Evolutionary conservation across 1,284 basidiomycete species (phyloP).

Genomic region (Fomitopsis palustris): DNA sequence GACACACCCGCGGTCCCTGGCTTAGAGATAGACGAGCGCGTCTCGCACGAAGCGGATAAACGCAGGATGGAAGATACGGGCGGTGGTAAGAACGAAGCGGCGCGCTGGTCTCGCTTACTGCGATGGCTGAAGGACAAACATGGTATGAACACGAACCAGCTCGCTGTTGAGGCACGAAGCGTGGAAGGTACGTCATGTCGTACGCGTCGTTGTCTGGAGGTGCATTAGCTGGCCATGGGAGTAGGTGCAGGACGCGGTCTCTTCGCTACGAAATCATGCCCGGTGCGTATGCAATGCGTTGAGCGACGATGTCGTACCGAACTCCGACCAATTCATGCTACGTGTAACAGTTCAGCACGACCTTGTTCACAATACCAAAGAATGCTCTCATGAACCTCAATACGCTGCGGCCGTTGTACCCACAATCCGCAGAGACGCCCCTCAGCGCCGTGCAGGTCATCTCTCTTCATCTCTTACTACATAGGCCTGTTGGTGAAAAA

Average conservation of each 20-base stretch:
- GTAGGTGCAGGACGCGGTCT: conserved; percentile 71
- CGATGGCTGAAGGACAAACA: conserved; percentile 48
- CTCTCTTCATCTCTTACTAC: conserved; percentile 45
- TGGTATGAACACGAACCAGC: conserved; percentile 42
- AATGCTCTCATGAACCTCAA: conserved; percentile 66
- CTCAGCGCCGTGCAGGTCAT: conserved; percentile 57
- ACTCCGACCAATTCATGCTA: background rate
- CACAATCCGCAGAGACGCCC: conserved; percentile 20
- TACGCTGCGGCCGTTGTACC: conserved; percentile 58
- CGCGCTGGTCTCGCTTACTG: conserved; percentile 50
- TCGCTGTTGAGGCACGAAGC: conserved; percentile 44
- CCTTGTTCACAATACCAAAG: conserved; percentile 66
- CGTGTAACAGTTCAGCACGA: conserved; percentile 44
- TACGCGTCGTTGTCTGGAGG: background rate
- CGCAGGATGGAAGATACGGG: conserved; percentile 5
- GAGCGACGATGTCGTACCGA: background rate
- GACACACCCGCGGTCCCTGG: background rate
- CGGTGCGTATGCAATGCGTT: conserved; percentile 32
- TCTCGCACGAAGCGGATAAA: background rate
- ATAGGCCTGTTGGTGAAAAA: conserved; percentile 24
- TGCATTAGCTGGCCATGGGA: background rate
- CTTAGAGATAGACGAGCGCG: background rate
- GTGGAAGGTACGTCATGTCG: conserved; percentile 17
- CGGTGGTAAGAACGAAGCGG: conserved; percentile 16
- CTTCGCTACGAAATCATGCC: conserved; percentile 47